Percentiles rank a stretch among this genome's conserved stretches.
Conservation (phyloP, 1,139 yeast genomes). For the Geotrichum candidum region DNA sequence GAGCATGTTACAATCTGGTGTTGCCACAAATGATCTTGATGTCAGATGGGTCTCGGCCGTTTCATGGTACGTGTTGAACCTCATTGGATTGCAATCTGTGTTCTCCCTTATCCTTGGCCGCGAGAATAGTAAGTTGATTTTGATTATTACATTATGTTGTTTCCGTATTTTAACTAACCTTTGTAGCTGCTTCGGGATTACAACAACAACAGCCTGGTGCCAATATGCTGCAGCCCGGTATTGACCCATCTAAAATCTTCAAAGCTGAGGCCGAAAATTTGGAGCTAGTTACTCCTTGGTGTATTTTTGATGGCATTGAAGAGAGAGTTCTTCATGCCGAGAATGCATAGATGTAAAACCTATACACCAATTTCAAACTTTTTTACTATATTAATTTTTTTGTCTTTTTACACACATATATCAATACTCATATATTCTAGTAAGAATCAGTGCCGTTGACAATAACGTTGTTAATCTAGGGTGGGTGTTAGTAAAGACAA, state of each 20-base stretch:
- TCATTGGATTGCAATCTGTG: constrained; percentile 78
- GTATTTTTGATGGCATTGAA: constrained; percentile 58
- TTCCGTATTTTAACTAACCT: constrained; percentile 9
- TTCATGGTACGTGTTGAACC: constrained; percentile 94
- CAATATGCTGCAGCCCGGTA: constrained; percentile 45
- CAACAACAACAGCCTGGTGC: constrained; percentile 24
- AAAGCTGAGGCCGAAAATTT: constrained; percentile 69
- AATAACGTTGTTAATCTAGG: constrained; percentile 79
- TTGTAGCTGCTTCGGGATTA: constrained; percentile 24
- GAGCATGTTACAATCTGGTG: constrained; percentile 85
- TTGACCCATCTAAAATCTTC: constrained; percentile 49
- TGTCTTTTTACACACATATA: not conserved
- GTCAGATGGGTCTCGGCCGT: constrained; percentile 93
- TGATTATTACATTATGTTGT: constrained; percentile 7
- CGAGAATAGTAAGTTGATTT: constrained; percentile 27
- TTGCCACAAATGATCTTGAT: constrained; percentile 76
- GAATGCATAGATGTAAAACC: not conserved
- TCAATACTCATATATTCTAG: constrained; percentile 16
- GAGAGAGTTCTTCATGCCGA: constrained; percentile 45
- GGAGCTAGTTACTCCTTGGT: constrained; percentile 56
- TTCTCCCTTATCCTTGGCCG: constrained; percentile 67
- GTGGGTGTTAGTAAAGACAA: constrained; percentile 2
- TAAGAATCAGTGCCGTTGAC: constrained; percentile 77
- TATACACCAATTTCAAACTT: not conserved
- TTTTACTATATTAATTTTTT: not conserved